Percentiles rank a stretch among this genome's conserved stretches.
Conservation (phyloP, 352 stramenopile species). For the Heterotrichella gracilis region DNA sequence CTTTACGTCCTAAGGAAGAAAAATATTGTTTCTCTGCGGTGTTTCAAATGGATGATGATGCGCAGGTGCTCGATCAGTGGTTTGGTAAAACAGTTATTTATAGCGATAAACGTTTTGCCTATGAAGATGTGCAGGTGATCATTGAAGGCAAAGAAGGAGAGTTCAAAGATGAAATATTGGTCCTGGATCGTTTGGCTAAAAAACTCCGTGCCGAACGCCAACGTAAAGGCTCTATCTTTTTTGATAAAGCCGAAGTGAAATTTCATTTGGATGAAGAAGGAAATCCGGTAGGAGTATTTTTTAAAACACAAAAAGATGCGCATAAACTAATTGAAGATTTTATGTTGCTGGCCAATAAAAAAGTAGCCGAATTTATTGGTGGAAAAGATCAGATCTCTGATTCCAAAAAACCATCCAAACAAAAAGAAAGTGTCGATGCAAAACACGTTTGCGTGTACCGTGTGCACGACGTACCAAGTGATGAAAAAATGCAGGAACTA, state of each 20-base stretch:
- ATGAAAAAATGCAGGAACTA: background rate
- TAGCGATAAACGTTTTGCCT: background rate
- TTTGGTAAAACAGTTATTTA: background rate
- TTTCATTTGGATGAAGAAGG: background rate
- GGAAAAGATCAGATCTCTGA: background rate
- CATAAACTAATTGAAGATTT: conserved; percentile 17
- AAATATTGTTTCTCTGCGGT: background rate
- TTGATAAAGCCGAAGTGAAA: background rate
- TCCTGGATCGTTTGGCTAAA: background rate
- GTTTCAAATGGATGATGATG: background rate
- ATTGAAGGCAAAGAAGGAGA: background rate
- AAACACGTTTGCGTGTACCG: no score
- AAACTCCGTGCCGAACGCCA: background rate
- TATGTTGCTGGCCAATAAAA: conserved; percentile 18
- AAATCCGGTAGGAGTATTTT: background rate
- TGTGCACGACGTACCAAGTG: background rate
- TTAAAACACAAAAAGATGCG: conserved; percentile 13
- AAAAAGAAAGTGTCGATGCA: no score
- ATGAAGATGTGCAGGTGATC: background rate
- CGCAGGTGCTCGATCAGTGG: background rate
- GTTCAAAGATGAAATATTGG: background rate
- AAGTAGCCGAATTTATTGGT: conserved; percentile 14
- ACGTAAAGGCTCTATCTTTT: background rate
- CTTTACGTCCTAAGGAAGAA: background rate
- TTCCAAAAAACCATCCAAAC: no score